Base-by-base conservation (phyloP, 495 filamentous ascomycete genomes). In the Aspergillus incahuasiensis region DNA sequence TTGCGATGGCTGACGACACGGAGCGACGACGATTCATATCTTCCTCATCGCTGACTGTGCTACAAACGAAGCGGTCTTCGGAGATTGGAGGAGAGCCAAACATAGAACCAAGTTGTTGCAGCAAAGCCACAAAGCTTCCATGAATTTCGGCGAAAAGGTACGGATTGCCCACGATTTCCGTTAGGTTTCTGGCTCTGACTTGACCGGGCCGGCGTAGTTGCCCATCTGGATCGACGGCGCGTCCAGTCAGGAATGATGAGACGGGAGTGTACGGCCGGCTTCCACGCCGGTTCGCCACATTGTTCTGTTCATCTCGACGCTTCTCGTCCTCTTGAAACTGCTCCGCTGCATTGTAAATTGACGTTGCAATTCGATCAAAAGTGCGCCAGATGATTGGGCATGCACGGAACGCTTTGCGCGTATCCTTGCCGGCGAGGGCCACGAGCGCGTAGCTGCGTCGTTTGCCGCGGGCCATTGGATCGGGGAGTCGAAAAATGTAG, bases 131-230 rank as follows among this genome's bases (percentile, higher is more conserved):
- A 67, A 97, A 96, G 34, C 81, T 72, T 21, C 82, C 80, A 71
- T 97, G 92, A 38, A 96, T 70, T 69, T 95, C 84, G 28, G 95
- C 84, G 66, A 97, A 97, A 60, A 97, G 87, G 66, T 90, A 86
- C 22, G 89, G 88, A 53, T 88, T 79, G 25, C 92, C 92, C 15
- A 92, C 86, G 47, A 97, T 82, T 70, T 97, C 92, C 0, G 88
- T 87, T 45, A 97, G 71, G 30, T 89, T 89, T 55, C 88, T 82
- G 20, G 87, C 84, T 56, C 85, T 85, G 49, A 88, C 80, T 57
- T 75, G 77, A 32, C 74, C 82, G 42, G 72, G 73, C 42, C 68
- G 70, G 51, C 73, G 73, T 32, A 76, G 69, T 52, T 75, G 78
- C 9, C 85, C 81, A 59, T 83, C 79, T 5, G 76, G 79, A 59